A percentile compares a stretch with the other conserved stretches of the same genome.
Conservation (phyloP, 2,329 filamentous ascomycete species). For the Hypoxylon sp. region DNA sequence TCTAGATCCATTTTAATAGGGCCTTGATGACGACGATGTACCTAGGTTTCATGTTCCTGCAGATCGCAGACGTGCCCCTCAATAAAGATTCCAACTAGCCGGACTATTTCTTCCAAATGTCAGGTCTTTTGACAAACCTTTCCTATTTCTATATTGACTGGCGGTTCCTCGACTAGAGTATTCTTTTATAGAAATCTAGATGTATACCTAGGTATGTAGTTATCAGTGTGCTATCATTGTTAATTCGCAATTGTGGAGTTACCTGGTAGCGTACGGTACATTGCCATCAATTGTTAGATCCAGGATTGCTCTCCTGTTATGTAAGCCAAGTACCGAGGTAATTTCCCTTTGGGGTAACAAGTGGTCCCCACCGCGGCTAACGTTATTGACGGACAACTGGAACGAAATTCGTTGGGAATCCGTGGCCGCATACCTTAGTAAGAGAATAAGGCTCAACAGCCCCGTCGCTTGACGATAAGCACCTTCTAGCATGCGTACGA, state of each 20-base stretch:
- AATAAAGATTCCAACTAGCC: conserved; percentile 7
- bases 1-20: conserved; percentile 32
- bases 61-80: conserved; percentile 33
- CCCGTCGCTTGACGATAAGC: conserved; percentile 15
- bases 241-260: background rate
- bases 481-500: conserved; percentile 22
- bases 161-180: background rate
- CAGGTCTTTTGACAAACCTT: background rate
- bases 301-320: conserved; percentile 25
- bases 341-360: conserved; percentile 26
- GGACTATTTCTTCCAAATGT: conserved; percentile 1
- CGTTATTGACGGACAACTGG: conserved; percentile 26
- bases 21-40: conserved; percentile 12
- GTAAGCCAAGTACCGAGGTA: conserved; percentile 33
- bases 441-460: conserved; percentile 26
- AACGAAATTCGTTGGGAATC: conserved; percentile 41
- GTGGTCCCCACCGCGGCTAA: conserved; percentile 11
- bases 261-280: no score
- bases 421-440: conserved; percentile 10
- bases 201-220: background rate
- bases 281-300: conserved; percentile 15
- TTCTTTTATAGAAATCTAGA: background rate
- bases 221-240: background rate
- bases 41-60: conserved; percentile 37
- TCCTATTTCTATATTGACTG: background rate